Base-by-base conservation (phyloP, 805 yeast species). In the Barnettozyma pratensis region DNA sequence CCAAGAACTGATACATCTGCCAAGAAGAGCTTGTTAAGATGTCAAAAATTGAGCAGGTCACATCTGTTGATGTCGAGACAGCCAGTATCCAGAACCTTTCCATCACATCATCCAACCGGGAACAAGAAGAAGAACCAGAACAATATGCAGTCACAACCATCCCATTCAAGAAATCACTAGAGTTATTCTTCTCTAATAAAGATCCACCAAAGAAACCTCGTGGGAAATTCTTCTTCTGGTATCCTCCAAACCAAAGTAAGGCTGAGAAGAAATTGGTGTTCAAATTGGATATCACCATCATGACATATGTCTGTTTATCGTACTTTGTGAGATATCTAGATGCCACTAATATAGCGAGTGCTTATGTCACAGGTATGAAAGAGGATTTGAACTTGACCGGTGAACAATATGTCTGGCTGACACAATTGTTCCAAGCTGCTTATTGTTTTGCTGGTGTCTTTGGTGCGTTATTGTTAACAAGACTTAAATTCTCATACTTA, bases 321-420 rank as follows among this genome's bases (percentile, higher is more conserved):
- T 52, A 45, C 11, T 52, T 52, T 26, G 75, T 77, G 46, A 79
- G 79, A 58, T 75, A 72, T 50, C 61, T 82, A 49, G 87, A 82
- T 58, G 76, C 73, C 45, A 66, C 79, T 30, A 82, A 82, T 61
- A 63, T 81, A 44, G 71, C 73, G 45, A 77, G 80, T 57, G 86
- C 85, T 1, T 81, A 80, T 54, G 76, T 76, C 32, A 70, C 77
- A 30, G 81, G 83, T 6, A 69, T 81, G 74, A 62, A 72, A 51
- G 78, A 73, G 54, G 77, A 68, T 37, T 65, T 80, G 37, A 67
- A 69, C 3, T 71, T 83, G 68, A 57, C 68, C 39, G 81, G 83
- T 10, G 77, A 77, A 54, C 54, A 57, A 32, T 52, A 48, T 25
- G 46, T 45, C 30, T 48, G 45, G 43, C 71, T 80, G 8, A 40